phyloP scores from a whole-genome alignment of 768 basidiomycete genomes.

The Boletus sp. region DNA sequence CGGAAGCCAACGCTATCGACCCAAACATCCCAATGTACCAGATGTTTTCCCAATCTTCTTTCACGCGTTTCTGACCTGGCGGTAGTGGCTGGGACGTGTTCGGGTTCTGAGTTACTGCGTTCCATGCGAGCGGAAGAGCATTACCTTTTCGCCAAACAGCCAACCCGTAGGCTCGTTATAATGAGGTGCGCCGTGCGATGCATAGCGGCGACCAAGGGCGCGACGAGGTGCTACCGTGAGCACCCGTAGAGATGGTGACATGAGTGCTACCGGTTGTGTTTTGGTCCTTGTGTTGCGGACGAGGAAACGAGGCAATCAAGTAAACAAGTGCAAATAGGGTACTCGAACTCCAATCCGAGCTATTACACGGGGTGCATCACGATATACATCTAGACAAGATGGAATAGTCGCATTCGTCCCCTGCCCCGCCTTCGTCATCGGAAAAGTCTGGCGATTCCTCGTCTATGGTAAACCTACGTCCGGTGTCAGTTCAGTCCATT shows the following conservation, averaged over 20 bases:
- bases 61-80: slow-evolving; percentile 80
- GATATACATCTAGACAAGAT: slow-evolving; percentile 35
- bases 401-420: slow-evolving; percentile 38
- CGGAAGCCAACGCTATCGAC: slow-evolving; percentile 68
- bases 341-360: background rate
- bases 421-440: slow-evolving; percentile 26
- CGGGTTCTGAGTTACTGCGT: background rate
- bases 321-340: slow-evolving; percentile 29
- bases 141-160: slow-evolving; percentile 87
- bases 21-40: slow-evolving; percentile 95
- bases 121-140: background rate
- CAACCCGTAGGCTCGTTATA: slow-evolving; percentile 89
- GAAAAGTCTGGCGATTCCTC: slow-evolving; percentile 47
- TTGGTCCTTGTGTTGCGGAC: slow-evolving; percentile 1
- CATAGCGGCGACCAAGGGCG: slow-evolving; percentile 45
- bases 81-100: slow-evolving; percentile 56
- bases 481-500: slow-evolving; percentile 4
- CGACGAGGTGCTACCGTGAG: slow-evolving; percentile 22
- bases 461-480: slow-evolving; percentile 54
- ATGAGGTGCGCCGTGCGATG: slow-evolving; percentile 75
- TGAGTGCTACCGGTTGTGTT: slow-evolving; percentile 20
- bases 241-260: slow-evolving; percentile 49
- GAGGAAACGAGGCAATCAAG: background rate
- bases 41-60: slow-evolving; percentile 87
- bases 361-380: background rate